phyloP scores from a whole-genome alignment of 306 rosid species.

The Rosa chinensis region DNA sequence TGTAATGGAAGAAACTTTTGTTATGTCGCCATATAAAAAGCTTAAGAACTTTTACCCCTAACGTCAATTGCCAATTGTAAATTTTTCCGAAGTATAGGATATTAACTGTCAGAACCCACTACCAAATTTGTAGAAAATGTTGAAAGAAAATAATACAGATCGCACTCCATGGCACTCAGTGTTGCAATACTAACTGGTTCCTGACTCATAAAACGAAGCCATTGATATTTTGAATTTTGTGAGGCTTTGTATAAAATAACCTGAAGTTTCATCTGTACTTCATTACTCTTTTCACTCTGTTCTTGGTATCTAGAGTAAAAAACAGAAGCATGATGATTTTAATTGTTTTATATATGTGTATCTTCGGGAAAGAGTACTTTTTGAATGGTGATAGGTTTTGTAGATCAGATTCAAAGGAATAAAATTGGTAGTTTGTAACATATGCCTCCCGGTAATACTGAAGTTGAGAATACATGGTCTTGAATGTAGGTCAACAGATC shows the following conservation, averaged over 20 bases:
- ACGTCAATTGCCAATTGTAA: background rate
- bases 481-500: constrained; percentile 68
- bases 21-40: background rate
- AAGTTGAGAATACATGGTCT: constrained; percentile 22
- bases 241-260: background rate
- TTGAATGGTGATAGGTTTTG: background rate
- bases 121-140: background rate
- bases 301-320: background rate
- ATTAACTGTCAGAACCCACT: background rate
- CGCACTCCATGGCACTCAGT: background rate
- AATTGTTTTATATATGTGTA: background rate
- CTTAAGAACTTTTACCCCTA: background rate
- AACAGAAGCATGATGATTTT: background rate
- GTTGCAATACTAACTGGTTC: background rate
- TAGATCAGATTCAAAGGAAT: background rate
- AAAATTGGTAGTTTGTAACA: background rate
- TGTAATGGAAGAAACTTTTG: background rate
- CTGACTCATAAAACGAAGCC: background rate
- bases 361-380: background rate
- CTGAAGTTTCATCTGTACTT: background rate
- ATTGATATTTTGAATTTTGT: background rate
- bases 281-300: background rate
- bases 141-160: background rate
- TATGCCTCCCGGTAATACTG: background rate
- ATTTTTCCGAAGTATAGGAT: background rate